Conservation (phyloP, 805 yeast species). For the Ogataea paraovalis region DNA sequence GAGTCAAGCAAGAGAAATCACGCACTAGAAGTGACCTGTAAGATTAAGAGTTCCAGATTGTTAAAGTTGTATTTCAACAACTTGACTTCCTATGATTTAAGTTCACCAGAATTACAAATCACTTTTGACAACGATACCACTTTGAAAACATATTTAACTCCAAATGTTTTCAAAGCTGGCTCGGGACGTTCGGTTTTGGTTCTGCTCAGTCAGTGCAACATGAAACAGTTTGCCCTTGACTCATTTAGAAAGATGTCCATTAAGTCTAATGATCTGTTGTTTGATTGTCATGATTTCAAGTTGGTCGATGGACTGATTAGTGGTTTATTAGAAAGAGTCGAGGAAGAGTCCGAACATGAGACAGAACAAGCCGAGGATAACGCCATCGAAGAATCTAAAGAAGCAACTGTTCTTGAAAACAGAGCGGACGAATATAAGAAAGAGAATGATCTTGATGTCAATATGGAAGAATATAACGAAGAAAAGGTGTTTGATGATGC, state of each 20-base stretch:
- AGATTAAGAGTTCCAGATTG: constrained; percentile 2
- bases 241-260: neutral
- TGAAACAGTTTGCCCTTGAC: neutral
- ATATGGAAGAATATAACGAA: too few relatives aligned
- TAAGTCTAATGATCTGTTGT: neutral
- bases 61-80: constrained; percentile 8
- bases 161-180: constrained; percentile 12
- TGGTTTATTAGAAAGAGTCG: neutral
- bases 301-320: neutral
- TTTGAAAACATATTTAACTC: constrained; percentile 6
- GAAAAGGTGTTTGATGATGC: neutral
- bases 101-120: constrained; percentile 8
- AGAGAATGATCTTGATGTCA: too few relatives aligned
- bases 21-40: constrained; percentile 2
- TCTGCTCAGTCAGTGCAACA: neutral
- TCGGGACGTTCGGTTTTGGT: constrained; percentile 4
- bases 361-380: too few relatives aligned
- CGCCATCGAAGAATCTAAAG: neutral
- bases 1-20: neutral
- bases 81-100: constrained; percentile 5
- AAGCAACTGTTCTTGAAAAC: too few relatives aligned
- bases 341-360: too few relatives aligned
- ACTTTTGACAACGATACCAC: neutral
- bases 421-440: too few relatives aligned
- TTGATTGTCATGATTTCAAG: neutral